Base-by-base conservation (phyloP, 495 filamentous ascomycete species). In the Alectoria sarmentosa region DNA sequence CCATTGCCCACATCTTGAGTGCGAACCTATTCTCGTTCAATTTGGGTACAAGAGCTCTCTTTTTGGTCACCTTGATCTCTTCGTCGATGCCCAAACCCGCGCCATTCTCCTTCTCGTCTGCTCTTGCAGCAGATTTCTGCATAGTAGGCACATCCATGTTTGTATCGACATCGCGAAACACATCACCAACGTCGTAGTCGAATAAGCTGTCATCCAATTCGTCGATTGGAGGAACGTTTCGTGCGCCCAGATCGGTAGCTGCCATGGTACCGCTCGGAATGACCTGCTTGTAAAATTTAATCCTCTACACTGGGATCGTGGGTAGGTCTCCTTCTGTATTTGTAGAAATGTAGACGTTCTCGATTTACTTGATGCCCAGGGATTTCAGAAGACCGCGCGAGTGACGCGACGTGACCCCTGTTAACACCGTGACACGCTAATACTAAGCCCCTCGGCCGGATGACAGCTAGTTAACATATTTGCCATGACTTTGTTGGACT, bases 31-130 rank as follows among this genome's bases (percentile, higher is more conserved):
- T 72, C 67, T 96, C 91, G 71, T 98, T 95, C 54, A 99, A 76
- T 74, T 96, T 99, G 1, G 92, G 88, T 61, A 83, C 77, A 10
- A 90, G 88, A 26, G 78, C 83, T 67, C 90, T 81, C 70, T 87
- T 89, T 74, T 87, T 93, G 8, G 80, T 82, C 13, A 96, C 78
- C 67, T 88, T 88, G 66, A 99, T 82, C 69, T 96, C 90, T 67
- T 93, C 87, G 63, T 98, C 93, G 54, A 96, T 84, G 11, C 91
- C 91, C 28, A 96, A 72, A 5, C 69, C 75, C 23, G 71, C 68
- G 42, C 69, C 75, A 64, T 64, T 76, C 71, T 28, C 73, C 61
- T 64, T 74, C 67, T 64, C 80, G 72, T 63, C 72, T 58, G 65
- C 73, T 75, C 41, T 74, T 76, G 42, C 63, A 61, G 55, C 70